Evolutionary conservation across 1,284 basidiomycete species (phyloP), one percentile per base, ranked within the genome.

Genomic region (Vanrija sp.): DNA sequence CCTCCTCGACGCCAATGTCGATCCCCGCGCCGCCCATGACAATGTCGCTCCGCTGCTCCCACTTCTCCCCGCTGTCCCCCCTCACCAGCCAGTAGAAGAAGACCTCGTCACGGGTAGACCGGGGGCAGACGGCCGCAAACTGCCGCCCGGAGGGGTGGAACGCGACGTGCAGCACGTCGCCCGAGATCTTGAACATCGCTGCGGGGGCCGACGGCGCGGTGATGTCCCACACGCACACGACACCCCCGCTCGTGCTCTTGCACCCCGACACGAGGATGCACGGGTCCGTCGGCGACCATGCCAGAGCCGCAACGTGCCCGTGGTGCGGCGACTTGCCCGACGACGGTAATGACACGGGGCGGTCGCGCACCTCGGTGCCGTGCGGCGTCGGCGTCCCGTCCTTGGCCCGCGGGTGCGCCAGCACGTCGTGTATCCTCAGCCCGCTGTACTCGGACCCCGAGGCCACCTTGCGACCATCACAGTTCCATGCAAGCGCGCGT

Each of bases 61-160:
- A 74, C 23, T 45, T 49, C 18, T 57, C 58, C 38, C 50, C 54
- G 0, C 59, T 65, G 22, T 62, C 62, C 14, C 25, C 19, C 19
- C 44, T 27, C 15, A 43, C 49, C n/a, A 42, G 54, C 49, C 60
- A 59, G 52, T 60, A 72, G 59, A 72, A 71, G 53, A 58, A 60
- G n/a, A 69, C 69, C 52, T 69, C 69, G 45, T 74, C 72, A 4
- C 62, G 46, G 5, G 51, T 45, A 7, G 35, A 43, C 24, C 61
- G 50, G 2, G 67, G 65, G 44, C 64, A 69, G 9, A 69, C 67
- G 12, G 63, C 70, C 0, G 69, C 68, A 52, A 74, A 72, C 10
- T 74, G 72, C 8, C 50, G 35, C 0, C 70, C 70, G 3, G 56
- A 59, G 0, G 72, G 72, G 49, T 74, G 72, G 52, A 69, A 74